These are phyloP conservation scores for Penicillium sp. DNA, from an alignment of 2,329 filamentous ascomycete species.

Conservation along the genomic window DNA sequence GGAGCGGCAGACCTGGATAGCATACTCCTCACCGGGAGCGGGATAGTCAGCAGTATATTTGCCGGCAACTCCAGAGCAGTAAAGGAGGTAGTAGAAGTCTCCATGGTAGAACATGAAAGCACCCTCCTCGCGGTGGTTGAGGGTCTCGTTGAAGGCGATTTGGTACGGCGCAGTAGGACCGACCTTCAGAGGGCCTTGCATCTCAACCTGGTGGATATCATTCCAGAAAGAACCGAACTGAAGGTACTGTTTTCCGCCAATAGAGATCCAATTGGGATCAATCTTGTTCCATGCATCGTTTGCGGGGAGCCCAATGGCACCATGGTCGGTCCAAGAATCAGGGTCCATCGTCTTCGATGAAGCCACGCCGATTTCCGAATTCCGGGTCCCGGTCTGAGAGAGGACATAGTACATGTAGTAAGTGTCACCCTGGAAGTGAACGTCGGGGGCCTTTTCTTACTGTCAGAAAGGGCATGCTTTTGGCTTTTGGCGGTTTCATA, in stretches of 20 bases:
- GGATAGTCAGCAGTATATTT: conserved; percentile 49
- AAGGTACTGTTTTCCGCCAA: conserved; percentile 43
- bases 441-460: conserved; percentile 59
- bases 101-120: conserved; percentile 51
- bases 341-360: conserved; percentile 42
- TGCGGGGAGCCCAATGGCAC: conserved; percentile 34
- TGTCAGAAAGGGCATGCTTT: too few species aligned
- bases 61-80: conserved; percentile 55
- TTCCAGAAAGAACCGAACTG: conserved; percentile 68
- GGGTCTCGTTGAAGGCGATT: conserved; percentile 50
- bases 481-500: too few species aligned
- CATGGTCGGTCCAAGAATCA: conserved; percentile 36
- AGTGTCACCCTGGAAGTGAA: conserved; percentile 49
- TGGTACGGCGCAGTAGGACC: conserved; percentile 38
- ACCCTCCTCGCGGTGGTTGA: conserved; percentile 53
- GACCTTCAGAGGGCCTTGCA: conserved; percentile 34
- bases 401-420: conserved; percentile 64
- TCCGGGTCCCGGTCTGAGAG: conserved; percentile 55
- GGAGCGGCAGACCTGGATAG: conserved; percentile 58
- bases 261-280: conserved; percentile 51
- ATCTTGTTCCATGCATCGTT: conserved; percentile 53
- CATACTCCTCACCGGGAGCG: conserved; percentile 56
- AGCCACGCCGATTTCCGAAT: conserved; percentile 57
- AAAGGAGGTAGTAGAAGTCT: conserved; percentile 59
- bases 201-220: conserved; percentile 55